Conservation (phyloP, 148 eudicot genomes). For the Persicaria maculosa region DNA sequence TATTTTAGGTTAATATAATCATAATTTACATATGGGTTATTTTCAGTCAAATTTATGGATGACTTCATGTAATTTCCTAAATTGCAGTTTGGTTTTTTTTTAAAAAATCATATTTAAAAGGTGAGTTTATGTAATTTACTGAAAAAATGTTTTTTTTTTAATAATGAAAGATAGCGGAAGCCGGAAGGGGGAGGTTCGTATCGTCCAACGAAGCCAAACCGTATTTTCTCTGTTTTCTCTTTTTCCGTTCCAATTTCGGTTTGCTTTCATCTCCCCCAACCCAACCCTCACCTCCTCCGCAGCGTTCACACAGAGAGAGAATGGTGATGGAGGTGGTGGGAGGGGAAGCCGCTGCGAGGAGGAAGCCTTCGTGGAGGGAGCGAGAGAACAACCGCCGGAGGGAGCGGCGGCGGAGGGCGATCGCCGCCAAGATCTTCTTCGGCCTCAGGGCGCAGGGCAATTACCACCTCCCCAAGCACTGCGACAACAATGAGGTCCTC, state of each 20-base stretch:
- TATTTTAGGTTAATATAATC: too few species aligned
- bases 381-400: slow-evolving; percentile 87
- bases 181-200: not conserved
- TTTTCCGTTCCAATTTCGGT: not conserved
- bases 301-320: slow-evolving; percentile 12
- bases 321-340: slow-evolving; percentile 24
- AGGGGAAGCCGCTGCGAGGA: slow-evolving; percentile 27
- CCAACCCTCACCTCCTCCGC: not conserved
- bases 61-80: too few species aligned
- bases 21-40: too few species aligned
- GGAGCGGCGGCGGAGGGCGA: slow-evolving; percentile 77
- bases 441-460: slow-evolving; percentile 84
- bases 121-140: too few species aligned
- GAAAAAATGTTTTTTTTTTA: too few species aligned
- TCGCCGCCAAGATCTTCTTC: slow-evolving; percentile 76
- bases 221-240: not conserved
- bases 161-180: too few species aligned
- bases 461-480: slow-evolving; percentile 76
- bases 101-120: too few species aligned
- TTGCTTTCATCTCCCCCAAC: not conserved
- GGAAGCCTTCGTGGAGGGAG: slow-evolving; percentile 96
- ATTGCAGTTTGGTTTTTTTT: too few species aligned
- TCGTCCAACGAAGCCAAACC: not conserved
- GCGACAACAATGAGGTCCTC: slow-evolving; percentile 87
- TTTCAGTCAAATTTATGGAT: too few species aligned